phyloP scores from a whole-genome alignment of 768 basidiomycete species.

The Kwoniella sp. region DNA sequence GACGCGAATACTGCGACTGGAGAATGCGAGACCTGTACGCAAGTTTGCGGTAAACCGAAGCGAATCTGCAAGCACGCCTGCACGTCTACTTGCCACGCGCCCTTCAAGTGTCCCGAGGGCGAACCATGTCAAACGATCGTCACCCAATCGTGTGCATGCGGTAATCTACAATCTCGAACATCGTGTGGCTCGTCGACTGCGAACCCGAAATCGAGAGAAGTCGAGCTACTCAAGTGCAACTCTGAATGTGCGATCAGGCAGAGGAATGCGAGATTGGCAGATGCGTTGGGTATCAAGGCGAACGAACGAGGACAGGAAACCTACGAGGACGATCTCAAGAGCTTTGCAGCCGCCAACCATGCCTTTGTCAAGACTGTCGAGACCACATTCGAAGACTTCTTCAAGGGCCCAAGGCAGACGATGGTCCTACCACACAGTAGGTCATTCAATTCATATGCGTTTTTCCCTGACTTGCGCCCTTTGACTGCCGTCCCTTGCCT shows the following conservation, averaged over 20 bases:
- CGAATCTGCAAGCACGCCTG: constrained; percentile 83
- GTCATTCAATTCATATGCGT: too few species aligned
- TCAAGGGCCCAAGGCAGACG: constrained; percentile 45
- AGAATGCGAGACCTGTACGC: constrained; percentile 73
- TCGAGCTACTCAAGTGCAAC: constrained; percentile 68
- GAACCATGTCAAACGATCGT: constrained; percentile 71
- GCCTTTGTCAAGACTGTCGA: constrained; percentile 76
- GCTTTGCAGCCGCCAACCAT: constrained; percentile 64
- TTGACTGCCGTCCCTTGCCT: too few species aligned
- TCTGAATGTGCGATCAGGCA: constrained; percentile 81
- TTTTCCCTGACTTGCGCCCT: too few species aligned
- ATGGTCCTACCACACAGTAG: constrained; percentile 39
- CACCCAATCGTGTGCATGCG: constrained; percentile 76
- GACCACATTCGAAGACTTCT: constrained; percentile 75
- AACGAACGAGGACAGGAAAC: constrained; percentile 52
- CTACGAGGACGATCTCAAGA: constrained; percentile 68
- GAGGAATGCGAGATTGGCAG: constrained; percentile 83
- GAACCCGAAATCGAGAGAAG: constrained; percentile 59
- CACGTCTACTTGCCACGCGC: constrained; percentile 80
- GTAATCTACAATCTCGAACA: constrained; percentile 72
- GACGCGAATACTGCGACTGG: neutral
- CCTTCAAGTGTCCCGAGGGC: constrained; percentile 76
- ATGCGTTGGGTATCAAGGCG: constrained; percentile 80
- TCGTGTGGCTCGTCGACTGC: constrained; percentile 67
- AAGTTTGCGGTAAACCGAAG: constrained; percentile 81